Conservation (phyloP, 2,329 filamentous ascomycete genomes). For the Mycosphaerella sp. region DNA sequence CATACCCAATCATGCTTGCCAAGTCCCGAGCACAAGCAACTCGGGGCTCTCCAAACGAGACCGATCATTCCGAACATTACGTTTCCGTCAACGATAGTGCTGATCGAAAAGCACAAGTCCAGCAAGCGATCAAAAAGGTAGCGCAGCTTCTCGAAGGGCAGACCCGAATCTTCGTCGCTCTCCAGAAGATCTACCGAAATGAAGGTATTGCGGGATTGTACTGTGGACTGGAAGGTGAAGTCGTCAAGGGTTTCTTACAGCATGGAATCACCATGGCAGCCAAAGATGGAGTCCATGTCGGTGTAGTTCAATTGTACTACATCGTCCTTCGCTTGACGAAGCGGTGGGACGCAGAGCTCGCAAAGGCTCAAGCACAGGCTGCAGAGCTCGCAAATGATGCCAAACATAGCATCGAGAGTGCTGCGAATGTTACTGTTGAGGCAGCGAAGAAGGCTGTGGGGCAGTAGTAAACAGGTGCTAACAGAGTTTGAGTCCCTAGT, state of each 20-base stretch:
- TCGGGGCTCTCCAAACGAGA: slow-evolving; percentile 27
- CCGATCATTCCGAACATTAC: slow-evolving; percentile 15
- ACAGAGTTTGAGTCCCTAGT: neutral
- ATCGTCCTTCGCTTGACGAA: slow-evolving; percentile 48
- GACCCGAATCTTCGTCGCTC: slow-evolving; percentile 28
- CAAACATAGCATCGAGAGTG: slow-evolving; percentile 28
- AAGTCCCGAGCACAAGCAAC: slow-evolving; percentile 70
- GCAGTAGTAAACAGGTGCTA: slow-evolving; percentile 4
- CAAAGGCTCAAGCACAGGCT: slow-evolving; percentile 26
- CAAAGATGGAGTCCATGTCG: slow-evolving; percentile 69
- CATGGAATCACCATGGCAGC: slow-evolving; percentile 84
- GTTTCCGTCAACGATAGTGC: slow-evolving; percentile 11
- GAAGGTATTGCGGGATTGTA: slow-evolving; percentile 69
- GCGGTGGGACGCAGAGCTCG: slow-evolving; percentile 39
- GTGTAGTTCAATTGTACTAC: slow-evolving; percentile 68
- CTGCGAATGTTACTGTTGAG: slow-evolving; percentile 19
- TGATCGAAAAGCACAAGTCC: slow-evolving; percentile 11
- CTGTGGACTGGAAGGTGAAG: slow-evolving; percentile 66
- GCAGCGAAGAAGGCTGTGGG: slow-evolving; percentile 17
- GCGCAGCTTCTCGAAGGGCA: slow-evolving; percentile 28
- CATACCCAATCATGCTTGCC: slow-evolving; percentile 82
- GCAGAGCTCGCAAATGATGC: slow-evolving; percentile 26
- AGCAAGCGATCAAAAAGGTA: slow-evolving; percentile 15
- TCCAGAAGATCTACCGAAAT: slow-evolving; percentile 30
- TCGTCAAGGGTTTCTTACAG: slow-evolving; percentile 76